Base-by-base conservation (phyloP, 495 filamentous ascomycete genomes). In the Cenococcum geophilum region DNA sequence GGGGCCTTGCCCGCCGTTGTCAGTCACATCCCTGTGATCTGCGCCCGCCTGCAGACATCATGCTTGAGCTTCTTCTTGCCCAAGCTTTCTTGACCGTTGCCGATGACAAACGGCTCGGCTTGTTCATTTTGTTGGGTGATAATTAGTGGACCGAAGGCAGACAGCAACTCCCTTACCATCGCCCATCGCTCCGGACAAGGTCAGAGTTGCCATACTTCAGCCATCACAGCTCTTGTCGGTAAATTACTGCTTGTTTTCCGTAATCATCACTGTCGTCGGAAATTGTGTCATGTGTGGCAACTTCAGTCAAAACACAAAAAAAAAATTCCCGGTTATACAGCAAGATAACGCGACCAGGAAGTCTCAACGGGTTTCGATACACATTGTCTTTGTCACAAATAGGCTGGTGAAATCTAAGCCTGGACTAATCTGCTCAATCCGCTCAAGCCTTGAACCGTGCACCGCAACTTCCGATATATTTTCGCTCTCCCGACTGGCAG, bases 41-140 rank as follows among this genome's bases (percentile, higher is more conserved):
- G 37, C 47, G 57, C 23, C 25, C 56, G 32, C 43, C 55, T 45
- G 58, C 35, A 50, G 42, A 2, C 25, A 48, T 34, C 40, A 53
- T 32, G 58, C 40, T 60, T 57, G 57, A 59, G 57, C 62, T 51
- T 64, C 62, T 43, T 53, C 55, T 32, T 32, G 27, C 57, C 55
- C 62, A 57, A 59, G 62, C 57, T 10, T 55, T 37, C 47, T 57
- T 51, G 56, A 42, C 56, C 57, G 21, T 53, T 10, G 40, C 5
- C 43, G 20, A 27, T 43, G 42, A 40, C 42, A 8, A 53, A 43
- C 57, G 20, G 12, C 42, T 34, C 47, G 55, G 55, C 54, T 58
- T 35, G 52, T 56, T 53, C 20, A 55, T 48, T 58, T 50, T 43
- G 51, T 37, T 62, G n/a, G 52, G 27, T 35, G 34, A 10, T 21